Base-by-base conservation (phyloP, 805 yeast species). In the Nakazawaea ernobii region DNA sequence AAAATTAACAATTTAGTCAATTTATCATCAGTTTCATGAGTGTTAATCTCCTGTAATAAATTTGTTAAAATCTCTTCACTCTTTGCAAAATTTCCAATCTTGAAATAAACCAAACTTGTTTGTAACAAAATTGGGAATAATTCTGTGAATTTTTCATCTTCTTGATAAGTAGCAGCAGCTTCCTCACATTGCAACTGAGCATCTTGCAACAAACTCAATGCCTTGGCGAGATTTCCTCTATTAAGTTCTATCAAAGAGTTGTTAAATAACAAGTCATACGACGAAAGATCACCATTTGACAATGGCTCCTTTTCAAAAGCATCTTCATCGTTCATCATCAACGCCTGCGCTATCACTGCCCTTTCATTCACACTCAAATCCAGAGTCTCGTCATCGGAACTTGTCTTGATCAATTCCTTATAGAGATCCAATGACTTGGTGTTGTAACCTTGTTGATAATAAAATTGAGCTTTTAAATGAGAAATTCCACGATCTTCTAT, bases 281-380 rank as follows among this genome's bases (percentile, higher is more conserved):
- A 67, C 14, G 57, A 42, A 5, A 33, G 32, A 36, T 32, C 39
- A n/a, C 24, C 42, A 10, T 43, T 24, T 15, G 54, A 38, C 13
- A 48, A 26, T 7, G 54, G 50, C 17, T 14, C 11, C 2, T 9
- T 8, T 8, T 45, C 48, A 55, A 50, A 35, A 61, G 43, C 39
- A 5, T 35, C 32, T 36, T 46, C 49, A 4, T 51, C 47, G 11
- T 59, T 42, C 6, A 62, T 54, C 10, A 53, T 36, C 6, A 59
- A 58, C 8, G 63, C 59, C 58, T 79, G 86, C 9, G 86, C 78
- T 24, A 77, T 63, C n/a, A 80, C 72, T 2, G 91, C 89, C 50
- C 83, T 71, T 61, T 84, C 86, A 59, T 85, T 85, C 39, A 82
- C 82, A 28, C 69, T 57, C 47, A 82, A 59, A 60, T 84, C 91